A percentile compares a stretch with the other conserved stretches of the same genome.
Conservation (phyloP, 768 basidiomycete genomes). For the Auricularia auricula-judae region DNA sequence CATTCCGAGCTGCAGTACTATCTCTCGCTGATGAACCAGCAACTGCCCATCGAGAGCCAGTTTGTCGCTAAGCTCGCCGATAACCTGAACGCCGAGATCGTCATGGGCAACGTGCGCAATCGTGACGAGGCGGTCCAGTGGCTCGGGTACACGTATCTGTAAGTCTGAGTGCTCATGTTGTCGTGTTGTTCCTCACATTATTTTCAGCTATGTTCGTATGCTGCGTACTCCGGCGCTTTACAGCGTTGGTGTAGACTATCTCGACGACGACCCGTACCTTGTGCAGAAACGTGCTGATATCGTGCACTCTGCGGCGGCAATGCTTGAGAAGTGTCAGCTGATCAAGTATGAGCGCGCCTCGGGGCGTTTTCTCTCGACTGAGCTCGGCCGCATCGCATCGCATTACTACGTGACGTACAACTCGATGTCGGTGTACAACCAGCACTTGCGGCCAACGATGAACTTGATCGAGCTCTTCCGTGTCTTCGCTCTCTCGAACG, state of each 20-base stretch:
- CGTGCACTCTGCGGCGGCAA: constrained; percentile 81
- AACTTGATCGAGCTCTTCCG: constrained; percentile 83
- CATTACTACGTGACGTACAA: constrained; percentile 93
- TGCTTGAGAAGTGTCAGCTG: constrained; percentile 89
- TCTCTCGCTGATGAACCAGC: constrained; percentile 88
- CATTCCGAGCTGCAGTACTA: constrained; percentile 97
- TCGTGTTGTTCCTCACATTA: constrained; percentile 8
- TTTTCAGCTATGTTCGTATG: constrained; percentile 82
- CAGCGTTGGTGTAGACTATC: constrained; percentile 80
- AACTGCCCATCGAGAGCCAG: constrained; percentile 94
- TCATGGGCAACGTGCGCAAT: constrained; percentile 88
- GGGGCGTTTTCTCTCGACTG: constrained; percentile 86
- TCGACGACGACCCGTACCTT: constrained; percentile 70
- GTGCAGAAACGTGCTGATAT: constrained; percentile 94
- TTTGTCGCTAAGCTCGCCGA: constrained; percentile 88
- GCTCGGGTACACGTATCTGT: constrained; percentile 93
- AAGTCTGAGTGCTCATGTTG: constrained; percentile 21
- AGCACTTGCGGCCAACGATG: constrained; percentile 83
- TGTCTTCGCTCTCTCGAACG: constrained; percentile 90
- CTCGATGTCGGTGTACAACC: constrained; percentile 95
- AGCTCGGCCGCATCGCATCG: constrained; percentile 87
- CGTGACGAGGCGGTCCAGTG: constrained; percentile 96
- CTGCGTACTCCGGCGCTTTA: constrained; percentile 81
- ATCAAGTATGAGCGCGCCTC: constrained; percentile 86
- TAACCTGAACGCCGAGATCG: constrained; percentile 94